Base-by-base conservation (phyloP, 2,329 filamentous ascomycete genomes). In the Arachnomyces sp. region DNA sequence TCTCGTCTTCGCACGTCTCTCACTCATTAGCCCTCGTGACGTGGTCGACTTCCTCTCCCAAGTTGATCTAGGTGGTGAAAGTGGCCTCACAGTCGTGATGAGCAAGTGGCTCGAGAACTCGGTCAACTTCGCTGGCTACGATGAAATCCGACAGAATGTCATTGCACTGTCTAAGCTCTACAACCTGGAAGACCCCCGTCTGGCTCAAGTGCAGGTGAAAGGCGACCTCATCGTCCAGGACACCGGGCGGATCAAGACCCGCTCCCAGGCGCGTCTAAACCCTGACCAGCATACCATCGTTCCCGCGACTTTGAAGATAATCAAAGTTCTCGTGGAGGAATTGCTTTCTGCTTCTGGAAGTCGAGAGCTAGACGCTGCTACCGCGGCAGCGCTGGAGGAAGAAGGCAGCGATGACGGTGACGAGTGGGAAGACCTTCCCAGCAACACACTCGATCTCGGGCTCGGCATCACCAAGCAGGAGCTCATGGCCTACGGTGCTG, bases 21-120 rank as follows among this genome's bases (percentile, higher is more conserved):
- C 88, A 7, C 73, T 96, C 11, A 79, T 84, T 36, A 88, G 86
- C 35, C 84, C 90, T 7, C 78, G 79, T 16, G 92, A 96, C 53
- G 89, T 98, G 2, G 82, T 96, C 11, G 82, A 92, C 40, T 98
- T 98, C 67, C 72, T 98, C 25, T 82, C 82, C 45, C 81, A 87
- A 55, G 82, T 94, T 46, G 76, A 87, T 51, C 84, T 96, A 49
- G 77, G 79, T 35, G 81, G 81, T 7, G 53, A 62, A 43, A 93
- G 75, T 54, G 92, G 89, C n/a, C 68, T 98, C 6, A 79, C 89
- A 48, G 81, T 95, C 16, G 92, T 98, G 3, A 68, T 96, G 49
- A 76, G 81, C 64, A 95, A 96, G 65, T 98, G 92, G 92, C 72
- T 98, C 1, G 92, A 96, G 67, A 94, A 96, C 63, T 94, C 88